Percentiles rank a stretch among this genome's conserved stretches.
Evolutionary conservation across 257 asterid species (phyloP).

Genomic region (Solanum rostratum): DNA sequence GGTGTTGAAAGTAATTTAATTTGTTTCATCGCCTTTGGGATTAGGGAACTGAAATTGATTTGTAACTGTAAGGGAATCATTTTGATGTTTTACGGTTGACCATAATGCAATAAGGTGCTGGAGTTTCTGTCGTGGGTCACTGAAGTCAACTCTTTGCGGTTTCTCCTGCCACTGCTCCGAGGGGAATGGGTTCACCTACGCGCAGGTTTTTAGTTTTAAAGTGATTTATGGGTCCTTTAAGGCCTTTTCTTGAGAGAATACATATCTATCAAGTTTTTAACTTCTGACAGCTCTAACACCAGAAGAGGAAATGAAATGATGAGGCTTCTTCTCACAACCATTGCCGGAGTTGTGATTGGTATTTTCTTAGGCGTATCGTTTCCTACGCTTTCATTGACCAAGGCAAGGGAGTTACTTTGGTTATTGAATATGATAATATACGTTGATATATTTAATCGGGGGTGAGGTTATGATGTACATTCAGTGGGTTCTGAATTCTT

Average conservation of each 20-base stretch:
- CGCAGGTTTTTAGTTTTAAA: slow-evolving; percentile 16
- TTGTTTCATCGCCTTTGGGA: neutral
- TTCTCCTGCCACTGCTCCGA: neutral
- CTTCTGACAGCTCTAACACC: slow-evolving; percentile 20
- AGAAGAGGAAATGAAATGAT: slow-evolving; percentile 64
- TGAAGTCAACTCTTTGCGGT: neutral
- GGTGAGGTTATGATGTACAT: neutral
- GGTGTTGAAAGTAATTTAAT: neutral
- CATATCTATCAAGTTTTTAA: neutral
- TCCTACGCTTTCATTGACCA: slow-evolving; percentile 51
- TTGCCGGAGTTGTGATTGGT: slow-evolving; percentile 68
- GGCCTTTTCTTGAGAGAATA: neutral
- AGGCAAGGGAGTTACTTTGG: slow-evolving; percentile 35
- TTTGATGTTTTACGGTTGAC: neutral
- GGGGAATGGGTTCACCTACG: slow-evolving; percentile 12
- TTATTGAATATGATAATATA: neutral
- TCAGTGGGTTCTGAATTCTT: neutral
- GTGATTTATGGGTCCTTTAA: neutral
- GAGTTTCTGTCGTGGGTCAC: neutral
- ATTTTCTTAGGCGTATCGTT: slow-evolving; percentile 79
- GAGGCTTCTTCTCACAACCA: slow-evolving; percentile 61
- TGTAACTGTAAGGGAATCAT: neutral
- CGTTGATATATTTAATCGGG: neutral
- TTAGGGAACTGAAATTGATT: neutral
- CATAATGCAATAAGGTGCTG: neutral